Evolutionary conservation across 169 alveolate species (phyloP).

Genomic region (Babesia ovis): DNA sequence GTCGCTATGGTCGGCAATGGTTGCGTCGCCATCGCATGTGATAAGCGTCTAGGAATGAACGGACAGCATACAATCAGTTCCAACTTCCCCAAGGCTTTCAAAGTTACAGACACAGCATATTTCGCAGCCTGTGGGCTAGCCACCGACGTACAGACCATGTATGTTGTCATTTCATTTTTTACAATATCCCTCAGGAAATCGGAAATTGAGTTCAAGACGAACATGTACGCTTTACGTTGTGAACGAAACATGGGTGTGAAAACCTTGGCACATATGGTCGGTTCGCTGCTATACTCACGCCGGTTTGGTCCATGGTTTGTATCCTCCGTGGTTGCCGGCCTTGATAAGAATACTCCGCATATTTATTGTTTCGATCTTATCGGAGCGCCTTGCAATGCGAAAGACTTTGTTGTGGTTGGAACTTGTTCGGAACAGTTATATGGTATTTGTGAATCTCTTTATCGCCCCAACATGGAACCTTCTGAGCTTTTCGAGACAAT

Average conservation of each 20-base stretch:
- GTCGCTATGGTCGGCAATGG: slow-evolving; percentile 96
- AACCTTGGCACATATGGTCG: slow-evolving; percentile 87
- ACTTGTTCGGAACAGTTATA: slow-evolving; percentile 92
- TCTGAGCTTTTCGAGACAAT: slow-evolving; percentile 91
- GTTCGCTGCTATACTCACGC: slow-evolving; percentile 85
- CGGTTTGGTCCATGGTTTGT: slow-evolving; percentile 92
- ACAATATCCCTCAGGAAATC: slow-evolving; percentile 56
- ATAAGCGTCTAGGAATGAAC: slow-evolving; percentile 90
- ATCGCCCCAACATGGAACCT: slow-evolving; percentile 87
- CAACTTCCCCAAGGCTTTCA: slow-evolving; percentile 87
- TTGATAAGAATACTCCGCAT: slow-evolving; percentile 84
- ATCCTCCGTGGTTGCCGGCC: slow-evolving; percentile 91
- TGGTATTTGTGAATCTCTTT: slow-evolving; percentile 95
- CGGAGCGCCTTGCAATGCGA: slow-evolving; percentile 85
- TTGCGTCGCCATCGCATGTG: slow-evolving; percentile 96
- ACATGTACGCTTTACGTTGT: slow-evolving; percentile 86
- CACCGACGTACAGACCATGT: slow-evolving; percentile 90
- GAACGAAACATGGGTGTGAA: slow-evolving; percentile 88
- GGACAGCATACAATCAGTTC: slow-evolving; percentile 85
- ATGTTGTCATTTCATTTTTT: slow-evolving; percentile 15
- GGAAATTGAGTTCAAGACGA: slow-evolving; percentile 85
- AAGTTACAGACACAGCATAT: slow-evolving; percentile 83
- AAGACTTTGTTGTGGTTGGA: slow-evolving; percentile 93
- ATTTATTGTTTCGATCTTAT: slow-evolving; percentile 89
- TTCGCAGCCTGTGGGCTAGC: slow-evolving; percentile 92